Evolutionary conservation across 306 rosid genomes (phyloP).

Genomic region (Vigna mungo): DNA sequence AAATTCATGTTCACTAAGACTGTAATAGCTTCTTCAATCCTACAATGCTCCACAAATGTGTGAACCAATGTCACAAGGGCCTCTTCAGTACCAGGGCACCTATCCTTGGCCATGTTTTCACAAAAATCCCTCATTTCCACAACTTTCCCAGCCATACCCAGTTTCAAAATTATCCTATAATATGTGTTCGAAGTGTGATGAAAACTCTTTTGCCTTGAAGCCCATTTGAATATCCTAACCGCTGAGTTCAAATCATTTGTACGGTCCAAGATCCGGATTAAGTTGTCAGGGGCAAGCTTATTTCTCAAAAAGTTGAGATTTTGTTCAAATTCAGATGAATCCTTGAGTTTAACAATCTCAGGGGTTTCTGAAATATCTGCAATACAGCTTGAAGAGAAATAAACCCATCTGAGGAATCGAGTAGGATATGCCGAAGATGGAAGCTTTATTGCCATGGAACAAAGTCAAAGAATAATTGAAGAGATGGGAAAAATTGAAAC

Average conservation of each 20-base stretch:
- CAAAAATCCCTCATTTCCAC: constrained; percentile 67
- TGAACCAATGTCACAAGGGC: constrained; percentile 60
- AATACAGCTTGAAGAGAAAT: constrained; percentile 58
- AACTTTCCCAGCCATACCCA: constrained; percentile 78
- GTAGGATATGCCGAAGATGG: constrained; percentile 54
- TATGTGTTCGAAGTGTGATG: constrained; percentile 65
- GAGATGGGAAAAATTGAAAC: constrained; percentile 33
- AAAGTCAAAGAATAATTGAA: constrained; percentile 31
- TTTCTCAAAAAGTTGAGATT: constrained; percentile 59
- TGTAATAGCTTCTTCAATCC: constrained; percentile 65
- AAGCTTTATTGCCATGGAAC: constrained; percentile 72
- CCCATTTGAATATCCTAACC: constrained; percentile 79
- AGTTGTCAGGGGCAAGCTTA: constrained; percentile 65
- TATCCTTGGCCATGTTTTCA: constrained; percentile 63
- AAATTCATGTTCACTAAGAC: constrained; percentile 65
- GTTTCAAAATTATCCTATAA: constrained; percentile 62
- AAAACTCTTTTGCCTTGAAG: constrained; percentile 72
- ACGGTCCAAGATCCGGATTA: constrained; percentile 61
- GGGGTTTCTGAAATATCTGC: constrained; percentile 57
- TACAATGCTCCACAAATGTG: constrained; percentile 56
- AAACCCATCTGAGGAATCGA: constrained; percentile 64
- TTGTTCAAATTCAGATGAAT: constrained; percentile 55
- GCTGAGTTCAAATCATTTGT: constrained; percentile 70
- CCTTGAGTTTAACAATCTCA: constrained; percentile 37
- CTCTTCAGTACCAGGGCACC: constrained; percentile 66